phyloP scores from a whole-genome alignment of 2,329 filamentous ascomycete genomes.

The Pseudogymnoascus sp. region DNA sequence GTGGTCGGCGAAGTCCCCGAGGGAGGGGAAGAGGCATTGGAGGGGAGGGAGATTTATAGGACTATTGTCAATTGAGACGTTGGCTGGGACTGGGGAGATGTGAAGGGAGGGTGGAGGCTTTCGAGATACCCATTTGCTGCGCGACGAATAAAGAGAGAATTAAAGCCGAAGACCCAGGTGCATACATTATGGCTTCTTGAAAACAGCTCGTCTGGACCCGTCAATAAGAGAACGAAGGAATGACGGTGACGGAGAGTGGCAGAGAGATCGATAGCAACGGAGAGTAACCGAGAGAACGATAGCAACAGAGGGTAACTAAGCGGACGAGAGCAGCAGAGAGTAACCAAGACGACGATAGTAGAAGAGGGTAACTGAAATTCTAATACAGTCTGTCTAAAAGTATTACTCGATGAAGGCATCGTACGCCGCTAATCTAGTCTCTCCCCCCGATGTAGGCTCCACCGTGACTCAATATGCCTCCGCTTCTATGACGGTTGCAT shows the following conservation, averaged over 20 bases:
- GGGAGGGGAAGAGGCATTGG: conserved; percentile 56
- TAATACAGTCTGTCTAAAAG: neutral
- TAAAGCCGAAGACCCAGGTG: neutral
- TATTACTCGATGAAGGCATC: neutral
- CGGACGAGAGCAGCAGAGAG: no score
- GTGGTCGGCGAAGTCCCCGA: conserved; percentile 76
- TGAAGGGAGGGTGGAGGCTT: neutral
- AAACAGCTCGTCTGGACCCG: no score
- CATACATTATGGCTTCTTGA: neutral
- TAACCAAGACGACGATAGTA: no score
- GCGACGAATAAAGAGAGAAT: neutral
- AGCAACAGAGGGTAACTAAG: no score
- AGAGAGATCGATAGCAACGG: no score
- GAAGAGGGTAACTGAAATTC: neutral
- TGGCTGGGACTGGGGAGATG: neutral
- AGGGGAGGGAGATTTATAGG: conserved; percentile 56
- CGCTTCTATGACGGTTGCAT: neutral
- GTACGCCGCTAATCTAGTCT: neutral
- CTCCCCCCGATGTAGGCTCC: neutral
- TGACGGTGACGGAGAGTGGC: no score
- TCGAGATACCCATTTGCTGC: conserved; percentile 6
- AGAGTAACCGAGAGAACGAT: no score
- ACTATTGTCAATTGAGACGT: conserved; percentile 43
- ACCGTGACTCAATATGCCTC: neutral
- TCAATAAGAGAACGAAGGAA: no score